Base-by-base conservation (phyloP, 345 rosid genomes). In the Clausena lansium region DNA sequence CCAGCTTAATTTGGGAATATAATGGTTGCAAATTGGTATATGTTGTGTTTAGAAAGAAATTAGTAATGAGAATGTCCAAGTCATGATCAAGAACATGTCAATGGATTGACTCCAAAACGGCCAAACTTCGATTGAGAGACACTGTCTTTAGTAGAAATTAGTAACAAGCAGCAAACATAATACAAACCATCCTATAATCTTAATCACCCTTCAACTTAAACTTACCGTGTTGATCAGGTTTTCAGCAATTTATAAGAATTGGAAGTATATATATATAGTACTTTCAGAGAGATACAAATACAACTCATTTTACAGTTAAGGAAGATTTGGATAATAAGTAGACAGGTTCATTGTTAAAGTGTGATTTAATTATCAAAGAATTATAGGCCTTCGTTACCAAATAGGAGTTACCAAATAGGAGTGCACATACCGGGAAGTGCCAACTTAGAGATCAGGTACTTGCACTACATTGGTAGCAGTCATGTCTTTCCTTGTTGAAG, bases 401-500 rank as follows among this genome's bases (percentile, higher is more conserved):
- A 41, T 62, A 5, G 54, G 22, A 24, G 30, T 30, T 62, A 20
- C 41, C 17, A 20, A 62, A 41, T 62, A 5, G 54, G 22, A 24
- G 30, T 30, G 14, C 17, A n/a, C 47, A 4, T 35, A 67, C 57
- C 2, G 14, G 19, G 15, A 63, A 32, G 11, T 35, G 14, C 25
- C 35, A 50, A 67, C 65, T 83, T 76, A 84, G 33, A 32, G 65
- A 73, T 87, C 86, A 71, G 73, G 67, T 67, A 82, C 66, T 54
- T 77, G 84, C 62, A 83, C 83, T 1, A 57, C 75, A 71, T 81
- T 64, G 69, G 81, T 74, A 20, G 87, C 74, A 75, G 80, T 73
- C 80, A 77, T 88, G 13, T 85, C 92, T 58, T 85, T 91, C 77
- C 81, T 91, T 54, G 76, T 84, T 28, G 92, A 66, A 65, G 77